Evolutionary conservation across 768 basidiomycete species (phyloP).

Genomic region (Pholiota microspora): DNA sequence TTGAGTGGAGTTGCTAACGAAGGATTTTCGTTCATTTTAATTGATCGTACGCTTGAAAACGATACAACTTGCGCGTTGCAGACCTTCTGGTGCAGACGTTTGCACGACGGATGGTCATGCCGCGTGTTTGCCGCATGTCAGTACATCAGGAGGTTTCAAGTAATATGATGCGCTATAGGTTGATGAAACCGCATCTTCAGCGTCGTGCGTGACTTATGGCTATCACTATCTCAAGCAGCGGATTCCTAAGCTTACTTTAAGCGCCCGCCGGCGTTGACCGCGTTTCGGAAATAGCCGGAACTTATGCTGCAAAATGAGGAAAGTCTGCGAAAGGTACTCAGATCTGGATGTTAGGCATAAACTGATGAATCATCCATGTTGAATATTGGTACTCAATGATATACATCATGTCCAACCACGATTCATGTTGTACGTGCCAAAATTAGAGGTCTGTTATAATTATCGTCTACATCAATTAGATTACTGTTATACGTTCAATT

Average conservation of each 20-base stretch:
- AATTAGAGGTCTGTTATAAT: too few species aligned
- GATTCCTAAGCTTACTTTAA: too few species aligned
- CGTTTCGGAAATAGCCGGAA: not conserved
- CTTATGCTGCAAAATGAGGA: not conserved
- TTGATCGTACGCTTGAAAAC: not conserved
- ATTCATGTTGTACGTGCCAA: too few species aligned
- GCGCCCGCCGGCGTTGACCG: not conserved
- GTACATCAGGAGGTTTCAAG: not conserved
- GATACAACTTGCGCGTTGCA: not conserved
- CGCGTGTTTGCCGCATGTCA: not conserved
- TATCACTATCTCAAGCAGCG: too few species aligned
- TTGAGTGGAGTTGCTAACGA: not conserved
- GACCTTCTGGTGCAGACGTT: not conserved
- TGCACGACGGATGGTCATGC: not conserved
- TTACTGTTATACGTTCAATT: not conserved
- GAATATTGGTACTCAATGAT: too few species aligned
- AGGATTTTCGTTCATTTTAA: not conserved
- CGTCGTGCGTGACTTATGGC: too few species aligned
- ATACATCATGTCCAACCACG: too few species aligned
- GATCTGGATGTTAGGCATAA: too few species aligned
- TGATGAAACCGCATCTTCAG: not conserved
- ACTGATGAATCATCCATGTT: too few species aligned
- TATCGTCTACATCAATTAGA: not conserved
- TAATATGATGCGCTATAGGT: not conserved
- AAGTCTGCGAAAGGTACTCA: too few species aligned